A percentile compares a stretch with the other conserved stretches of the same genome.
phyloP scores from a whole-genome alignment of 257 asterid species.

The Solanum lycopersicoides region DNA sequence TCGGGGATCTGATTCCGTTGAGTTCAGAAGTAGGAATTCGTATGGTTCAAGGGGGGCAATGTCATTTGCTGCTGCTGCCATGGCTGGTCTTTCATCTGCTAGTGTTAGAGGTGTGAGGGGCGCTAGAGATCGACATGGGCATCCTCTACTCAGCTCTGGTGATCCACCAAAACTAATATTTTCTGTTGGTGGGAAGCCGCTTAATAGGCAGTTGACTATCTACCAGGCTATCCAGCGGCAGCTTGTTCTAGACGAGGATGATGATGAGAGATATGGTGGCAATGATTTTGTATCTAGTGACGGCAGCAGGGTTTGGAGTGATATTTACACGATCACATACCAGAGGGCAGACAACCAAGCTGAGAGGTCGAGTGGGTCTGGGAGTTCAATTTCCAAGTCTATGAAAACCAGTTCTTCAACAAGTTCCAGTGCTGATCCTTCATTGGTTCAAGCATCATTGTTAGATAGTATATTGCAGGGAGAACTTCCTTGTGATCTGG shows the following conservation, averaged over 20 bases:
- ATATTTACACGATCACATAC: constrained; percentile 80
- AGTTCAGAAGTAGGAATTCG: constrained; percentile 58
- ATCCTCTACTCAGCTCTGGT: constrained; percentile 40
- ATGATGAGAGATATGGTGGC: constrained; percentile 64
- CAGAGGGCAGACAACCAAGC: constrained; percentile 64
- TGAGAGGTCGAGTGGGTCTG: constrained; percentile 46
- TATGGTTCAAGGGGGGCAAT: constrained; percentile 84
- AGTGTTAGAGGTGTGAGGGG: constrained; percentile 71
- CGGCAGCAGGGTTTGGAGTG: constrained; percentile 81
- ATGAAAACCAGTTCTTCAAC: constrained; percentile 46
- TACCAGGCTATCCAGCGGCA: constrained; percentile 91
- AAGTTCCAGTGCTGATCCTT: constrained; percentile 24
- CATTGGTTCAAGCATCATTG: constrained; percentile 42
- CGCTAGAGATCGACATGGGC: constrained; percentile 60
- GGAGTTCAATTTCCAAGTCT: constrained; percentile 50
- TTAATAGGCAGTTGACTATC: constrained; percentile 64
- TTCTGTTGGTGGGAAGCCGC: constrained; percentile 76
- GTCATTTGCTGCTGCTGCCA: constrained; percentile 99
- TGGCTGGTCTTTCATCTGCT: constrained; percentile 89
- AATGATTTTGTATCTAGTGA: constrained; percentile 71
- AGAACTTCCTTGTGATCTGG: constrained; percentile 90
- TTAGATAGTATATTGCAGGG: constrained; percentile 92
- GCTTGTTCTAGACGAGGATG: constrained; percentile 74
- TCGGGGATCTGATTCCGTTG: constrained; percentile 44
- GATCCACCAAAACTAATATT: constrained; percentile 63